Conservation (phyloP, 2,329 filamentous ascomycete species). For the Penicillium frequentans region DNA sequence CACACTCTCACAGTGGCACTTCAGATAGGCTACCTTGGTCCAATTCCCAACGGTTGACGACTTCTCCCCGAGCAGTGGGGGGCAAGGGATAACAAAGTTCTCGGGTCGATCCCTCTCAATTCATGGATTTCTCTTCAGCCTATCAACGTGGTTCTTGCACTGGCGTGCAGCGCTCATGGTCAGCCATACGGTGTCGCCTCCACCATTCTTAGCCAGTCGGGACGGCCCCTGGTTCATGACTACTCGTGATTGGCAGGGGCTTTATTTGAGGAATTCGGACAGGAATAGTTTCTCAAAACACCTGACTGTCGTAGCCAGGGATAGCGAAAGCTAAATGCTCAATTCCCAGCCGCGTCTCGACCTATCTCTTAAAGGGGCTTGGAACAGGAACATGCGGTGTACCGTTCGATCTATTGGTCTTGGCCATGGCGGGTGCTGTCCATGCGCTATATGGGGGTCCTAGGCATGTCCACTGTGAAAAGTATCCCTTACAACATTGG, state of each 20-base stretch:
- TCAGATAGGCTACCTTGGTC: background rate
- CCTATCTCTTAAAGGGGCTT: background rate
- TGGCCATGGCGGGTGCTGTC: background rate
- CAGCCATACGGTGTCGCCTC: constrained; percentile 8
- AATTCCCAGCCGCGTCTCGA: background rate
- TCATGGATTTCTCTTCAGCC: constrained; percentile 7
- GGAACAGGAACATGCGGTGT: background rate
- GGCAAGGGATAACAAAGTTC: constrained; percentile 13
- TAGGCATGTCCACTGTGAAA: too few relatives aligned
- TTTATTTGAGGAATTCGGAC: background rate
- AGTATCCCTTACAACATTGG: too few relatives aligned
- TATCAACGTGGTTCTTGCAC: constrained; percentile 9
- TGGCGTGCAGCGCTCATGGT: constrained; percentile 9
- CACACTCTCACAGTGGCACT: background rate
- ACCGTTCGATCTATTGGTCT: background rate
- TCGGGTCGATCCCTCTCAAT: constrained; percentile 12
- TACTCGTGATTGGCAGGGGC: background rate
- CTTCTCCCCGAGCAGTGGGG: constrained; percentile 1
- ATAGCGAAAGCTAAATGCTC: background rate
- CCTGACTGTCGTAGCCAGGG: background rate
- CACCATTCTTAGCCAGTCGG: background rate
- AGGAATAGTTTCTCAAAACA: background rate
- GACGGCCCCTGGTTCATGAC: background rate
- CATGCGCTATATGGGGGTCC: background rate
- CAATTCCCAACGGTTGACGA: background rate